Evolutionary conservation across 768 basidiomycete species (phyloP).

Genomic region (Thelephora aurantiotincta): DNA sequence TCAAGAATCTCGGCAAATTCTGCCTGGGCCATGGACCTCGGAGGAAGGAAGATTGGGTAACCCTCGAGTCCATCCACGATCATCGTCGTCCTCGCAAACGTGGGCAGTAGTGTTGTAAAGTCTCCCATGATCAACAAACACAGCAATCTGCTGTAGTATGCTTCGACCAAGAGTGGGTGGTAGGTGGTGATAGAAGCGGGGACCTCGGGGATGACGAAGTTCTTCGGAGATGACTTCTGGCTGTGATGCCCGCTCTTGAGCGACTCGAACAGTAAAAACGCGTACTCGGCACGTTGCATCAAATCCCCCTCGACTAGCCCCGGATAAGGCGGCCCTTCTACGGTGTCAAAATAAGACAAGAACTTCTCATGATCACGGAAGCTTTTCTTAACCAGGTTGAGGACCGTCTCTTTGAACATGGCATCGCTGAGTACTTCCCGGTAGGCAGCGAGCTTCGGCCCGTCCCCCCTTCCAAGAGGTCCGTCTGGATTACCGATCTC

Average conservation of each 20-base stretch:
- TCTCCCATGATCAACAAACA: constrained; percentile 70
- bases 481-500: constrained; percentile 76
- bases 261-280: constrained; percentile 55
- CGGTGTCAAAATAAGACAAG: constrained; percentile 66
- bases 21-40: constrained; percentile 80
- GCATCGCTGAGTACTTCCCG: constrained; percentile 38
- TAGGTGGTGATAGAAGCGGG: constrained; percentile 75
- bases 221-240: constrained; percentile 19
- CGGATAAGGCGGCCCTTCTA: constrained; percentile 29
- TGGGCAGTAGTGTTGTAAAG: constrained; percentile 42
- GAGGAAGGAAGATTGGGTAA: constrained; percentile 78
- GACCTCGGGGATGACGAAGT: constrained; percentile 21
- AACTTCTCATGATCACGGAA: constrained; percentile 81
- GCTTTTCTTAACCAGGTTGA: constrained; percentile 49
- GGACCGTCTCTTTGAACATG: constrained; percentile 46
- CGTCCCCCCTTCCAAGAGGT: constrained; percentile 45
- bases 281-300: constrained; percentile 44
- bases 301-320: constrained; percentile 21
- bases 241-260: constrained; percentile 31
- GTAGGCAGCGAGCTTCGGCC: constrained; percentile 53
- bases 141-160: constrained; percentile 69
- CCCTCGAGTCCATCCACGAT: constrained; percentile 77
- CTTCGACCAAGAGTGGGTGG: constrained; percentile 80
- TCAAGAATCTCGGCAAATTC: constrained; percentile 82
- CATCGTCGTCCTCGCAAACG: constrained; percentile 50